Base-by-base conservation (phyloP, 169 alveolate species). In the Plasmodium billcollinsi region DNA sequence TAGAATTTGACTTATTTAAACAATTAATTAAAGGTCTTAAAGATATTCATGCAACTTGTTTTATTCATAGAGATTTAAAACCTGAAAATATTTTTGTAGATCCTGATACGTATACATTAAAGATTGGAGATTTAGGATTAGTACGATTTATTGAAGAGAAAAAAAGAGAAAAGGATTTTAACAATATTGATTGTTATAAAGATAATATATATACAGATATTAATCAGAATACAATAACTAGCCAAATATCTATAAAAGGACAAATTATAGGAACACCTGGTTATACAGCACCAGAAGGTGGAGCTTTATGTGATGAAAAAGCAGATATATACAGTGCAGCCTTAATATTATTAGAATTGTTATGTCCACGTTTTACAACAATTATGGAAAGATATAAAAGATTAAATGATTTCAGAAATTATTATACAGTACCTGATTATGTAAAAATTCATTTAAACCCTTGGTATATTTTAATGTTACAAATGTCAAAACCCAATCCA, bases 231-330 rank as follows among this genome's bases (percentile, higher is more conserved):
- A 62, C 89, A 11, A 54, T 74, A 85, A 69, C 69, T 73, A 69
- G 93, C 21, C 95, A 93, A 71, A 89, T 93, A 63, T 93, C 97
- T 18, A 90, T 93, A 43, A 85, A 95, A 47, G 98, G 98, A 24
- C 97, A 96, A 62, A 93, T 96, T 11, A 96, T 96, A 26, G 98
- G 98, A 24, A 96, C 98, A 1, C 98, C 98, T 11, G 98, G 97
- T 15, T 96, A 96, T 91, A 94, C 97, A 33, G 98, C 98, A 0
- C 98, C 98, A 0, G 98, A 96, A 70, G 98, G 98, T 7, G 98
- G 98, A 14, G 97, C 96, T 3, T 80, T 95, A 71, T 96, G 98
- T 91, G 94, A 96, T 56, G 98, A 96, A 75, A 96, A 96, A 93
- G 98, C 97, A 11, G 98, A 96, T 71, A 95, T 96, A 14, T 96